Base-by-base conservation (phyloP, 345 rosid species). In the Gossypium australe region DNA sequence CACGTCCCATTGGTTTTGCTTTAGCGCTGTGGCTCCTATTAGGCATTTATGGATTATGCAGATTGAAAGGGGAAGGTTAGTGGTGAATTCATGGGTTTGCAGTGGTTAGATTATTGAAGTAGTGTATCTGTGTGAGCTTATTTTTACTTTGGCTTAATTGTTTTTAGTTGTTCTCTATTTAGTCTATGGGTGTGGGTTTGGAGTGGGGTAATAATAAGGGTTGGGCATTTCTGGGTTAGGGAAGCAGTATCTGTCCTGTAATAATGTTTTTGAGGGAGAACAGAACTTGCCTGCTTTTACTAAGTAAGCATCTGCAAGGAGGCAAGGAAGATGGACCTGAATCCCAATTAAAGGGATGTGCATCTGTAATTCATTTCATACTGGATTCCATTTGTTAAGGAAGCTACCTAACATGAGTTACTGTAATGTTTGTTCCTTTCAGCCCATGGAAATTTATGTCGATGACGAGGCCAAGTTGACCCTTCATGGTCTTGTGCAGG, bases 361-460 rank as follows among this genome's bases (percentile, higher is more conserved):
- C 88, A 82, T 80, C 90, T 80, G 52, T 86, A 86, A 2, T 86
- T 83, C 85, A 80, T 85, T 84, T 87, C 86, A 80, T 87, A 80
- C 77, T 87, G 93, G 88, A 85, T 86, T 83, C 85, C 86, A 72
- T 82, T 82, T 85, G 79, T 82, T 90, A 80, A 80, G 79, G 90
- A 87, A 82, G 84, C 78, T 84, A 34, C 83, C 91, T 92, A 90
- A 94, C 83, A 70, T 85, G 84, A 71, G 89, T 93, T 85, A 83
- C 86, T 87, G 82, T 91, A 84, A 88, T 84, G 80, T 89, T 85
- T 91, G 58, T 88, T 86, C 91, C 85, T 92, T 96, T 82, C 97
- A 96, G 98, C 99, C 99, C 5, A 96, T 93, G 98, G 98, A 96
- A 86, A 96, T 96, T 76, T 96, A 96, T 82, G 99, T 96, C 7